A percentile compares a stretch with the other conserved stretches of the same genome.
phyloP scores from a whole-genome alignment of 2,329 filamentous ascomycete species.

The Torrubiellomyces zombiae region DNA sequence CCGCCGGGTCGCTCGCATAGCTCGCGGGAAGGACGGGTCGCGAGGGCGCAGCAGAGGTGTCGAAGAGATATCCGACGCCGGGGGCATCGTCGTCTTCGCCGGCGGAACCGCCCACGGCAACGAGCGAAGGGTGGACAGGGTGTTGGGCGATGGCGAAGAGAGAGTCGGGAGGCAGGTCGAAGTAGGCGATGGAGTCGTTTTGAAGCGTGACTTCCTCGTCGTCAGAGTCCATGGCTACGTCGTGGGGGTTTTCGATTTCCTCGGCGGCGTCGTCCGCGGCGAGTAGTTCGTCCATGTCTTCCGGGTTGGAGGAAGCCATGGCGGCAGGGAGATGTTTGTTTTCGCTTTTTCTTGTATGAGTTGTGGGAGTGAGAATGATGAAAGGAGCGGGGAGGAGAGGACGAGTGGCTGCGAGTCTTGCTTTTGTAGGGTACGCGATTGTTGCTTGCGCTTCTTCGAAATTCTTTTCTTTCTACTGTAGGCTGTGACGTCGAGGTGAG shows the following conservation, averaged over 20 bases:
- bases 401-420: slow-evolving; percentile 1
- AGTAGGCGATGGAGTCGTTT: slow-evolving; percentile 88
- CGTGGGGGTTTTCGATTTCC: slow-evolving; percentile 40
- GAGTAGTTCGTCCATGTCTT: slow-evolving; percentile 8
- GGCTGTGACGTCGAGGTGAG: not conserved
- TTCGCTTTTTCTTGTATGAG: too few relatives aligned
- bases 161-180: slow-evolving; percentile 77
- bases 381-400: not conserved
- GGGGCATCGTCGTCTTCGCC: slow-evolving; percentile 40
- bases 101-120: slow-evolving; percentile 71
- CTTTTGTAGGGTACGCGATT: slow-evolving; percentile 1
- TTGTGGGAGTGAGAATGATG: too few relatives aligned
- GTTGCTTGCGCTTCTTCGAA: too few relatives aligned
- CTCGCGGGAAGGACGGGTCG: slow-evolving; percentile 59
- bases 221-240: slow-evolving; percentile 63
- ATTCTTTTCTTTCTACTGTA: slow-evolving; percentile 2
- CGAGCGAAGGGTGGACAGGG: slow-evolving; percentile 56
- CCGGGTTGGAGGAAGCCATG: slow-evolving; percentile 15
- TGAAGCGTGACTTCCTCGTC: slow-evolving; percentile 66
- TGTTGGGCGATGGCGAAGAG: slow-evolving; percentile 94
- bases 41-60: slow-evolving; percentile 46
- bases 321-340: slow-evolving; percentile 4
- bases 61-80: slow-evolving; percentile 76
- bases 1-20: slow-evolving; percentile 49
- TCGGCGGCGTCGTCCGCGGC: slow-evolving; percentile 7